A percentile compares a stretch with the other conserved stretches of the same genome.
These are phyloP conservation scores for Erodium chrysanthum DNA, from an alignment of 441 rosid genomes.

Conservation along the genomic window DNA sequence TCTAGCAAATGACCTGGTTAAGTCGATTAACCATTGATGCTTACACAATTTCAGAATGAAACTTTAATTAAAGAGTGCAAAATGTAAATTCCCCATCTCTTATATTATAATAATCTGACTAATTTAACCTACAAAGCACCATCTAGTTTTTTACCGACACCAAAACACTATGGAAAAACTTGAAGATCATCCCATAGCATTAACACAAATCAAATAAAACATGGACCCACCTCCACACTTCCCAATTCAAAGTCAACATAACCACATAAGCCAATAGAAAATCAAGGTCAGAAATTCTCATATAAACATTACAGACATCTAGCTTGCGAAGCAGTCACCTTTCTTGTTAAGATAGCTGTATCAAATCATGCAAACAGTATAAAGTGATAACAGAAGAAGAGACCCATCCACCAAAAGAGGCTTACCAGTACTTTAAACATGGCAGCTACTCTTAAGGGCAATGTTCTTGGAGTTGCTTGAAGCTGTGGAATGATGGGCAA, in stretches of 20 bases:
- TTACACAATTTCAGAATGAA: not conserved
- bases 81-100: not conserved
- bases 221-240: not conserved
- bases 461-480: slow-evolving; percentile 44
- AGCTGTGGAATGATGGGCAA: slow-evolving; percentile 74
- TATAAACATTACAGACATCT: not conserved
- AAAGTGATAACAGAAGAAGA: not conserved
- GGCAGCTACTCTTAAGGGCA: slow-evolving; percentile 82
- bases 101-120: not conserved
- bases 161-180: no score
- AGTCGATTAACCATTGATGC: not conserved
- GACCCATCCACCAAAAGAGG: not conserved
- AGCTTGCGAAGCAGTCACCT: not conserved
- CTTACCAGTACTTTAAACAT: slow-evolving; percentile 84
- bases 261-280: no score
- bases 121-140: not conserved
- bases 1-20: no score
- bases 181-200: not conserved
- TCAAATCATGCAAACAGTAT: not conserved
- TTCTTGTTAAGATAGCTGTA: not conserved
- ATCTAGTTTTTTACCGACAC: no score
- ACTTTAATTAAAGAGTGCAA: not conserved
- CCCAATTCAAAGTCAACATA: not conserved
- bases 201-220: not conserved
- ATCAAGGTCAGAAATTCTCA: no score